Percentiles rank a stretch among this genome's conserved stretches.
Evolutionary conservation across 2,329 filamentous ascomycete species (phyloP).

Genomic region (Paraconiothyrium sp.): DNA sequence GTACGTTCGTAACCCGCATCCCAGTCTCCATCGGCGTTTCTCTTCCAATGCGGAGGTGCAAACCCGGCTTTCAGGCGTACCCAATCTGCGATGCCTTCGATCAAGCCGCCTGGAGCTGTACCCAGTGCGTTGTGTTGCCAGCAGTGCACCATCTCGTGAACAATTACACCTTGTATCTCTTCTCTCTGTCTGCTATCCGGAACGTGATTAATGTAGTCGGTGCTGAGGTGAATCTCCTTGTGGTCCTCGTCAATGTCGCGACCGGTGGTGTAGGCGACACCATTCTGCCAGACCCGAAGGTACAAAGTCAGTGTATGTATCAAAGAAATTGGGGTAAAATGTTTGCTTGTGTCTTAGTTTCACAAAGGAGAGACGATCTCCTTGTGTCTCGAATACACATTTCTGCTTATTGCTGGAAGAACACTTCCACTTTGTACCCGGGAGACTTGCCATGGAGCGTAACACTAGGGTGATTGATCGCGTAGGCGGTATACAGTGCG

Average conservation of each 20-base stretch:
- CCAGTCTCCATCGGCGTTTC: slow-evolving; percentile 70
- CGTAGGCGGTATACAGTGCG: slow-evolving; percentile 65
- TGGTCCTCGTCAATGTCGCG: slow-evolving; percentile 82
- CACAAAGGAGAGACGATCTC: too few relatives aligned
- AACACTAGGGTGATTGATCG: slow-evolving; percentile 87
- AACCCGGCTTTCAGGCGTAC: slow-evolving; percentile 79
- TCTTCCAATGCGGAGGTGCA: slow-evolving; percentile 84
- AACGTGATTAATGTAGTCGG: slow-evolving; percentile 71
- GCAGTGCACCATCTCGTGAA: slow-evolving; percentile 95
- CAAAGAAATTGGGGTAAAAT: too few relatives aligned
- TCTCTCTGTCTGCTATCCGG: slow-evolving; percentile 49
- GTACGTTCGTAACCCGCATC: slow-evolving; percentile 91
- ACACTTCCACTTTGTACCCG: too few relatives aligned
- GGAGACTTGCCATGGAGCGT: slow-evolving; percentile 66
- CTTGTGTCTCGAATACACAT: too few relatives aligned
- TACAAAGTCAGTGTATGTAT: too few relatives aligned
- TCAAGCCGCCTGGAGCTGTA: slow-evolving; percentile 72
- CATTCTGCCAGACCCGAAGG: slow-evolving; percentile 50
- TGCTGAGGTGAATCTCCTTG: slow-evolving; percentile 91
- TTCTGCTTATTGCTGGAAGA: too few relatives aligned
- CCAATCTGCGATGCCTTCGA: slow-evolving; percentile 94
- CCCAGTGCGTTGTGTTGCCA: slow-evolving; percentile 79
- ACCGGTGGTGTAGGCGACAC: slow-evolving; percentile 90
- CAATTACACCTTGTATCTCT: slow-evolving; percentile 84
- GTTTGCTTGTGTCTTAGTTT: too few relatives aligned